A percentile compares a stretch with the other conserved stretches of the same genome.
These are phyloP conservation scores for Sparassis latifolia DNA, from an alignment of 1,284 basidiomycete genomes.

Conservation along the genomic window DNA sequence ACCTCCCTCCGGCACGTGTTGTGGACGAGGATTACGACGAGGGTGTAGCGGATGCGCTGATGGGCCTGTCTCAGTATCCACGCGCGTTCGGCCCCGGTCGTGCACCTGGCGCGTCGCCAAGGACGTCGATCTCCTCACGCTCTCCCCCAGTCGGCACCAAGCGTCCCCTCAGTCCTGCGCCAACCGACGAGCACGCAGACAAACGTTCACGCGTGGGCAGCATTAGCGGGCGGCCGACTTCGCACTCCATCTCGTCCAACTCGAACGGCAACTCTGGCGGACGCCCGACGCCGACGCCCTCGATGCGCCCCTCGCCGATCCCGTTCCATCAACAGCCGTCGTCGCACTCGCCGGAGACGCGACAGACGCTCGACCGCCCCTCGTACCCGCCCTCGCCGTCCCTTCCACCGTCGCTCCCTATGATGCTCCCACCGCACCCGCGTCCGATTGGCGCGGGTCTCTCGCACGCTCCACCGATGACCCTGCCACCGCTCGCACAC, in stretches of 20 bases:
- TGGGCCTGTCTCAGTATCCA: slow-evolving; percentile 41
- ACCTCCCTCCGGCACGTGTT: slow-evolving; percentile 51
- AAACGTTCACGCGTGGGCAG: slow-evolving; percentile 62
- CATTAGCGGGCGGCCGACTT: slow-evolving; percentile 43
- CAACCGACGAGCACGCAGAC: slow-evolving; percentile 44
- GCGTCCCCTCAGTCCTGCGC: slow-evolving; percentile 58
- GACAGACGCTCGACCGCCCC: slow-evolving; percentile 32
- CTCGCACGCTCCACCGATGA: slow-evolving; percentile 25
- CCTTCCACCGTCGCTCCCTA: slow-evolving; percentile 43
- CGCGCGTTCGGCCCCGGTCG: slow-evolving; percentile 19
- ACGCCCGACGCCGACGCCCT: slow-evolving; percentile 35
- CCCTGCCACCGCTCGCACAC: slow-evolving; percentile 56
- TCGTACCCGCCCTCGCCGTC: slow-evolving; percentile 47
- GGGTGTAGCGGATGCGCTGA: slow-evolving; percentile 65
- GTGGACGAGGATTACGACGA: slow-evolving; percentile 84
- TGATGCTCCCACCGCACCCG: slow-evolving; percentile 61
- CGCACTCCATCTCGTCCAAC: slow-evolving; percentile 46
- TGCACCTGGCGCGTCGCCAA: slow-evolving; percentile 16
- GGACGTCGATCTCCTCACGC: slow-evolving; percentile 18
- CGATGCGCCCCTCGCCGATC: slow-evolving; percentile 63
- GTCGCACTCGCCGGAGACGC: slow-evolving; percentile 49
- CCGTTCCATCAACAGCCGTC: slow-evolving; percentile 66
- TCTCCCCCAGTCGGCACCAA: slow-evolving; percentile 35
- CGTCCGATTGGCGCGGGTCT: slow-evolving; percentile 57
- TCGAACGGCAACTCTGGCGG: slow-evolving; percentile 49